Base-by-base conservation (phyloP, 495 filamentous ascomycete genomes). In the Neurospora terricola region DNA sequence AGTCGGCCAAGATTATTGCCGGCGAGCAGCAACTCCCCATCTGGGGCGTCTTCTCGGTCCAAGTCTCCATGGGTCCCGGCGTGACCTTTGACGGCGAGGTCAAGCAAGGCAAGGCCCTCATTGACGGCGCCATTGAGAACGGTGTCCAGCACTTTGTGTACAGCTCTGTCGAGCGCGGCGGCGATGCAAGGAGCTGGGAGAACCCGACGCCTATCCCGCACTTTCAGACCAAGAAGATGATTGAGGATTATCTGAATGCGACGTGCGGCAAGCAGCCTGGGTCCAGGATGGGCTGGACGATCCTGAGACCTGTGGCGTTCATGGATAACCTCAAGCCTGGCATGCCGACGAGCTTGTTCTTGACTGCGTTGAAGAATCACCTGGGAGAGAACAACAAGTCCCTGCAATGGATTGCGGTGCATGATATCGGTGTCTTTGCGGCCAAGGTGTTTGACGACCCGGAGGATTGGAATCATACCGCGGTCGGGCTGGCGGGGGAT, bases 131-230 rank as follows among this genome's bases (percentile, higher is more conserved):
- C 9, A 73, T 93, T 72, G 83, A 84, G 38, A 76, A 87, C 16
- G 84, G 86, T 21, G 88, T 93, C 71, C 82, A 84, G 71, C 85
- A 89, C 75, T 91, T 94, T 77, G 88, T 94, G 10, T 93, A 92
- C 81, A 86, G 83, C 48, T 88, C 86, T 68, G 90, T 92, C 8
- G 91, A 93, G 75, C 89, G 91, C 5, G 90, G 90, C 59, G 91
- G 90, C 37, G 81, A 83, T 18, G 81, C 84, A 5, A 78, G 78
- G 0, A 90, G 86, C 36, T 86, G 85, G 74, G 75, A 82, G 9
- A 90, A 88, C 73, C 81, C 85, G 7, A 93, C 91, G 0, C 78
- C 84, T 0, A 83, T 93, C 59, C 89, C 90, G 37, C 91, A 93
- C 76, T 93, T 93, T 78, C 84, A 85, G 71, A 83, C 78, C 81